A percentile compares a stretch with the other conserved stretches of the same genome.
phyloP scores from a whole-genome alignment of 352 stramenopile species.

The Pilasporangium apinafurcum region DNA sequence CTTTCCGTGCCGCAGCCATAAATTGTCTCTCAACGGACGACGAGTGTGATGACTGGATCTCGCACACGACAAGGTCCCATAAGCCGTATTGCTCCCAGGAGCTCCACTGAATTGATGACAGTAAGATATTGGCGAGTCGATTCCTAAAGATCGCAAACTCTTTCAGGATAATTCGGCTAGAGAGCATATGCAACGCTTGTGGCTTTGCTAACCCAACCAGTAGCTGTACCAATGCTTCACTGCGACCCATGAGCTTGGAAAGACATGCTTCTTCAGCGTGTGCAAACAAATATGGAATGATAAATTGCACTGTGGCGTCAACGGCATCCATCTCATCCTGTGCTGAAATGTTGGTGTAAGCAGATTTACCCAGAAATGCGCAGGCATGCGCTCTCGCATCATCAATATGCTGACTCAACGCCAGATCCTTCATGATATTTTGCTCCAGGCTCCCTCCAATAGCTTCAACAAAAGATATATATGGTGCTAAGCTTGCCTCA shows the following conservation, averaged over 20 bases:
- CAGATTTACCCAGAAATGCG: constrained; percentile 35
- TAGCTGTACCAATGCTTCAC: constrained; percentile 62
- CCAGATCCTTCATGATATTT: constrained; percentile 63
- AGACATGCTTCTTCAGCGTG: constrained; percentile 61
- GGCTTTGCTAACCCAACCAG: constrained; percentile 59
- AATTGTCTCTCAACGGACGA: constrained; percentile 29
- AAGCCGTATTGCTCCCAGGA: constrained; percentile 80
- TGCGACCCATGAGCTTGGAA: constrained; percentile 50
- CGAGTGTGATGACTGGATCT: constrained; percentile 43
- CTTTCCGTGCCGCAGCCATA: constrained; percentile 68
- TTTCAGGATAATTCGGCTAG: constrained; percentile 53
- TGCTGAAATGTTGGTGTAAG: constrained; percentile 6
- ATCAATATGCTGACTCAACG: constrained; percentile 71
- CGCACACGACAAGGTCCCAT: constrained; percentile 71
- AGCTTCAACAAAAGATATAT: constrained; percentile 53
- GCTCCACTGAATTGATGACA: constrained; percentile 74
- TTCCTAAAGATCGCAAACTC: constrained; percentile 72
- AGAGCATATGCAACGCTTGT: constrained; percentile 47
- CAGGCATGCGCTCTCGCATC: constrained; percentile 60
- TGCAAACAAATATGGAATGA: constrained; percentile 63
- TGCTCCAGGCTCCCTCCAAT: constrained; percentile 40
- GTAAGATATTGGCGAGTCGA: constrained; percentile 59
- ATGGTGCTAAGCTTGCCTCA: constrained; percentile 52
- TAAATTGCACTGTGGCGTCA: constrained; percentile 43
- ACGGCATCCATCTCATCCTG: constrained; percentile 67